Evolutionary conservation across 106 monocot genomes (phyloP).

Genomic region (Apostasia shenzhenica): DNA sequence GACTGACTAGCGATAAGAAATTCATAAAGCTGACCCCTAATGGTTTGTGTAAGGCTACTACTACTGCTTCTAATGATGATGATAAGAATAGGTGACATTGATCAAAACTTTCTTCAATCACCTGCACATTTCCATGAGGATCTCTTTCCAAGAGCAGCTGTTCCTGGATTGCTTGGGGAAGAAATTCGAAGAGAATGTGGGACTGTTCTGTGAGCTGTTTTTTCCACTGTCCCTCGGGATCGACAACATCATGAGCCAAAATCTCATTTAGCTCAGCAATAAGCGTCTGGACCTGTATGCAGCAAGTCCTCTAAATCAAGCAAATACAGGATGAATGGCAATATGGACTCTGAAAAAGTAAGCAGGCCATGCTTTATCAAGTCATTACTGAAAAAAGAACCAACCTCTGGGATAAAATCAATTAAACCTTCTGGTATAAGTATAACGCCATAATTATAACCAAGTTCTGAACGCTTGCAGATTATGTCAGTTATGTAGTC

Average conservation of each 20-base stretch:
- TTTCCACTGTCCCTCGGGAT: constrained; percentile 79
- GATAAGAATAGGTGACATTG: too few species aligned
- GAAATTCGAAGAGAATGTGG: constrained; percentile 61
- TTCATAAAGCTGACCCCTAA: too few species aligned
- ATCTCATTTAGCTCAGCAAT: constrained; percentile 95
- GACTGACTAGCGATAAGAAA: too few species aligned
- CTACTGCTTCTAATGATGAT: too few species aligned
- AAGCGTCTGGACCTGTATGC: constrained; percentile 81
- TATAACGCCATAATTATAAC: constrained; percentile 96
- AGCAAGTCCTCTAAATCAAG: not conserved
- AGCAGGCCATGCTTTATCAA: not conserved
- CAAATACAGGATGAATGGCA: not conserved
- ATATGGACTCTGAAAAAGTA: not conserved
- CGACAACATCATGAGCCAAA: constrained; percentile 86
- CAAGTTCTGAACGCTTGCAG: constrained; percentile 82
- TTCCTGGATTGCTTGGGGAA: constrained; percentile 90
- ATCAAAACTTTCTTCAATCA: constrained; percentile 1
- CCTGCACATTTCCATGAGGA: constrained; percentile 98
- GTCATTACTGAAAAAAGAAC: not conserved
- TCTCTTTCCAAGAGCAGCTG: constrained; percentile 93
- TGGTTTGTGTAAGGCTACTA: too few species aligned
- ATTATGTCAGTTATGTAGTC: constrained; percentile 91
- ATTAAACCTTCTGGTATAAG: constrained; percentile 98
- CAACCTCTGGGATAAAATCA: constrained; percentile 97
- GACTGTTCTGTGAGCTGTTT: constrained; percentile 71